Conservation (phyloP, 805 yeast species). For the Kodamaea hsintzibuensis region DNA sequence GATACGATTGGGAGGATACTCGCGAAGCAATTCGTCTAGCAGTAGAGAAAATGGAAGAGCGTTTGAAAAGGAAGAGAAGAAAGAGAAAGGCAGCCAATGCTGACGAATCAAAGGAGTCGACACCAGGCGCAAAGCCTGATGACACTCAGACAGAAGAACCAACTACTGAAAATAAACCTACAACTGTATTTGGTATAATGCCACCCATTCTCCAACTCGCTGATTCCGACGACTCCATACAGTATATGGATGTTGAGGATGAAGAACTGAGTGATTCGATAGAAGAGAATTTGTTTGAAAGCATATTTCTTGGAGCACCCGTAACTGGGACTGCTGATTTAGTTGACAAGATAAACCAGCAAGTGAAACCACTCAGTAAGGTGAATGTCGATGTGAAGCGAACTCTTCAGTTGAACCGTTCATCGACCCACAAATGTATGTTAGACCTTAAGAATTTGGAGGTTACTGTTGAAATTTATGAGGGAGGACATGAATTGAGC, state of each 20-base stretch:
- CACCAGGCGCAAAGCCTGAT: not conserved
- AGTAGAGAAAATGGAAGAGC: conserved; percentile 59
- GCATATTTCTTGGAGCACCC: conserved; percentile 6
- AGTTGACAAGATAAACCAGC: not conserved
- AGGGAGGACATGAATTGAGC: conserved; percentile 38
- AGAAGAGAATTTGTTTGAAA: conserved; percentile 8
- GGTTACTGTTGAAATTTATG: conserved; percentile 45
- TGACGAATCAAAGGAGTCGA: not conserved
- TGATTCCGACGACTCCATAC: conserved; percentile 8
- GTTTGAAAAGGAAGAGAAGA: conserved; percentile 36
- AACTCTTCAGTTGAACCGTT: conserved; percentile 3
- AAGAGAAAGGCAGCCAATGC: conserved; percentile 10
- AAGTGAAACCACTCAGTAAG: conserved; percentile 1
- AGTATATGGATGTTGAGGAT: conserved; percentile 6
- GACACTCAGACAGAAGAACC: not conserved
- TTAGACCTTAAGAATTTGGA: conserved; percentile 58
- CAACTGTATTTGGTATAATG: not conserved
- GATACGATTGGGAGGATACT: conserved; percentile 89
- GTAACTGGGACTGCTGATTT: not conserved
- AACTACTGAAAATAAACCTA: not conserved
- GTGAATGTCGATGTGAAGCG: conserved; percentile 1
- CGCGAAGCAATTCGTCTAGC: conserved; percentile 65
- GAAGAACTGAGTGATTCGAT: conserved; percentile 9
- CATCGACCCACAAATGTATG: conserved; percentile 29
- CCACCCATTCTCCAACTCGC: conserved; percentile 1